phyloP scores from a whole-genome alignment of 441 rosid genomes.

The Capsella rubella region DNA sequence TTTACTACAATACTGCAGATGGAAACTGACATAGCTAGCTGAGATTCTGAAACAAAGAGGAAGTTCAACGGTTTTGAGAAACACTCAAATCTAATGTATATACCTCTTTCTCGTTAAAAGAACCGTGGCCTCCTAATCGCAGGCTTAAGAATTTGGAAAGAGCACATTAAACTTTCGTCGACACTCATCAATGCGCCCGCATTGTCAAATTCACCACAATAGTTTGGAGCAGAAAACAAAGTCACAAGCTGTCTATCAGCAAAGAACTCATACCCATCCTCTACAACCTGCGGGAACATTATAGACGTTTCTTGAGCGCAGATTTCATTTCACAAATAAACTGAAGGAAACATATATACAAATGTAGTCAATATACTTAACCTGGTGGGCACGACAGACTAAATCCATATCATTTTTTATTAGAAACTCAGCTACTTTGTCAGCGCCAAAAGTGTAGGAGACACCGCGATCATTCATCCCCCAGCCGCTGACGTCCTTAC shows the following conservation, averaged over 20 bases:
- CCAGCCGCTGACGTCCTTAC: constrained; percentile 63
- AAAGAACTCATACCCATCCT: constrained; percentile 79
- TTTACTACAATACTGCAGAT: neutral
- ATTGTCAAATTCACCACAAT: constrained; percentile 75
- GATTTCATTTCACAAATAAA: neutral
- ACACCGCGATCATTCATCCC: constrained; percentile 73
- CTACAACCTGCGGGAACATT: constrained; percentile 61
- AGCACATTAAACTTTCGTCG: constrained; percentile 75
- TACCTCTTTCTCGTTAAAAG: constrained; percentile 40
- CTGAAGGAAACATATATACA: neutral
- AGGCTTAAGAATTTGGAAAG: constrained; percentile 75
- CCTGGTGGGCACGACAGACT: constrained; percentile 76
- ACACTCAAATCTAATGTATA: neutral
- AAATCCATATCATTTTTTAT: constrained; percentile 64
- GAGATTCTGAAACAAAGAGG: neutral
- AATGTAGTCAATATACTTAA: constrained; percentile 22
- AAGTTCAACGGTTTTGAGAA: neutral
- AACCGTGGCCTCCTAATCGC: constrained; percentile 53
- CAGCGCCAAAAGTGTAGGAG: constrained; percentile 67
- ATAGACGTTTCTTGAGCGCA: neutral
- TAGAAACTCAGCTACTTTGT: constrained; percentile 59
- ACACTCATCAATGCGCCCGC: constrained; percentile 83
- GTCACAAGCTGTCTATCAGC: constrained; percentile 72
- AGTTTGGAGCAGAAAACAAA: constrained; percentile 78
- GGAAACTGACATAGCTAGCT: neutral